These are phyloP conservation scores for Saccharata proteae DNA, from an alignment of 2,329 filamentous ascomycete species.

Conservation along the genomic window DNA sequence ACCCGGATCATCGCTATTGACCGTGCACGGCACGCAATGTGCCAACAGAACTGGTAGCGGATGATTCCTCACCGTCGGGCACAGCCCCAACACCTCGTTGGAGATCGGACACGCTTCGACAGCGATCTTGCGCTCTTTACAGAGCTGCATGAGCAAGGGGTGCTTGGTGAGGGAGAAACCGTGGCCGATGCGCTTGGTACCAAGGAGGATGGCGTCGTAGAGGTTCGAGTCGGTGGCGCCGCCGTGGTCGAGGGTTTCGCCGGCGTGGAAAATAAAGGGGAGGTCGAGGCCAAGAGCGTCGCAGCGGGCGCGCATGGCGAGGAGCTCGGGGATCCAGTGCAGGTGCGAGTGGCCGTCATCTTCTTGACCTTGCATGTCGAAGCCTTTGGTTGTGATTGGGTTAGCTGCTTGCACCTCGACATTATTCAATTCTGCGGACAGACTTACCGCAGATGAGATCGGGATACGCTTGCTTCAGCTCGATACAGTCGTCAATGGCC, in stretches of 20 bases:
- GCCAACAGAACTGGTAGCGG: constrained; percentile 56
- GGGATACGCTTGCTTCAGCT: constrained; percentile 45
- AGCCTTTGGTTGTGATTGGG: constrained; percentile 37
- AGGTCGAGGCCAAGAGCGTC: constrained; percentile 39
- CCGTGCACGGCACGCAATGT: constrained; percentile 60
- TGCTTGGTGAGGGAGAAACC: constrained; percentile 59
- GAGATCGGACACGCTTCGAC: constrained; percentile 69
- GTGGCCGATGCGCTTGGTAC: constrained; percentile 60
- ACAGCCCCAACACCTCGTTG: constrained; percentile 62
- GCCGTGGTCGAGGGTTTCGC: constrained; percentile 55
- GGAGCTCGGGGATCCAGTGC: constrained; percentile 45
- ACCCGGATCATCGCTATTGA: constrained; percentile 63
- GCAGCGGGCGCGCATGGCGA: constrained; percentile 46
- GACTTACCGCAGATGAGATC: constrained; percentile 51
- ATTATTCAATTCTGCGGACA: background rate
- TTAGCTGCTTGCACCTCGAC: too few species aligned
- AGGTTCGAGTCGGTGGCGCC: constrained; percentile 54
- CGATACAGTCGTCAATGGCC: constrained; percentile 49
- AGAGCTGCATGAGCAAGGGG: constrained; percentile 51
- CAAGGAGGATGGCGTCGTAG: constrained; percentile 53
- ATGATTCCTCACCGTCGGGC: constrained; percentile 52
- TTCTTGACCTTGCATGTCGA: constrained; percentile 56
- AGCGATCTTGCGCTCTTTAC: constrained; percentile 48
- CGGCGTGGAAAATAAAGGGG: constrained; percentile 66
- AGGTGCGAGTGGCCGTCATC: constrained; percentile 50